phyloP scores from a whole-genome alignment of 2,329 filamentous ascomycete species.

The Hymenoscyphus scutula region DNA sequence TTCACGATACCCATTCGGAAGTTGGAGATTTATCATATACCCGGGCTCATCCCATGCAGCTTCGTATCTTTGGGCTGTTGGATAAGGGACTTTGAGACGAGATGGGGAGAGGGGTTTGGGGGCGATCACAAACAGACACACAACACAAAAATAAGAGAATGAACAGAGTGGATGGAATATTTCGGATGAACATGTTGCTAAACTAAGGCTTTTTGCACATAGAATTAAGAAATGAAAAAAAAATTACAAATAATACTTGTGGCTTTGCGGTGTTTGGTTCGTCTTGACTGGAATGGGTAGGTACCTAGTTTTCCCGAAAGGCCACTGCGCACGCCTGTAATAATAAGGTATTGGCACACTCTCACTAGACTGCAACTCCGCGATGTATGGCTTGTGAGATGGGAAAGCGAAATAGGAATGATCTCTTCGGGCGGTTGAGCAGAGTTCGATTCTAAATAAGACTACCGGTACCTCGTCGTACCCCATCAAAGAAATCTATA shows the following conservation, averaged over 20 bases:
- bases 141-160: background rate
- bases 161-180: background rate
- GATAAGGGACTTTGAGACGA: background rate
- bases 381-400: no score
- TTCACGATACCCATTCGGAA: background rate
- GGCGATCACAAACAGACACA: background rate
- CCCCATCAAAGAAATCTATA: no score
- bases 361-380: no score
- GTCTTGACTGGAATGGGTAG: no score
- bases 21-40: constrained; percentile 3
- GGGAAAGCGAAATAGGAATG: no score
- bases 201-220: background rate
- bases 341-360: no score
- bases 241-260: background rate
- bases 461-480: no score
- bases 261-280: no score
- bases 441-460: no score
- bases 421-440: no score
- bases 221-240: background rate
- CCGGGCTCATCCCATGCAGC: background rate
- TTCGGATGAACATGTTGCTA: background rate
- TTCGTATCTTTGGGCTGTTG: background rate
- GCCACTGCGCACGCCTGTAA: no score
- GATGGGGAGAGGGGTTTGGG: background rate
- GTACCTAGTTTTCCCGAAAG: no score